Conservation (phyloP, 305 asterid genomes). For the Caryopteris hybrid region DNA sequence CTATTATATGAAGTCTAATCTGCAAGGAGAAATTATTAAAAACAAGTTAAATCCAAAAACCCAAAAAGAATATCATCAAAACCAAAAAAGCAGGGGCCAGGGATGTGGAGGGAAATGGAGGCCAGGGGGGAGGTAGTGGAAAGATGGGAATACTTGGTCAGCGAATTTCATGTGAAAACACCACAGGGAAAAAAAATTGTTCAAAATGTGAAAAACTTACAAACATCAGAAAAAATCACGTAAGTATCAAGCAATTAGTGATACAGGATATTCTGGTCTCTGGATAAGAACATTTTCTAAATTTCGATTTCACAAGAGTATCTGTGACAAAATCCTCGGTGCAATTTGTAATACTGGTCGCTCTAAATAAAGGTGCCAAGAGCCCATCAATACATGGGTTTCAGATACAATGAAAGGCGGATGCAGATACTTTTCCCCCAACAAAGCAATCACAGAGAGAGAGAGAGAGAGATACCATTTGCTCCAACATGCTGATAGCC, state of each 20-base stretch:
- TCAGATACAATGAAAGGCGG: slow-evolving; percentile 11
- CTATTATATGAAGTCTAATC: slow-evolving; percentile 98
- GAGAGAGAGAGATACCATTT: slow-evolving; percentile 58
- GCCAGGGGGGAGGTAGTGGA: not conserved
- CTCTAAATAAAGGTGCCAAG: not conserved
- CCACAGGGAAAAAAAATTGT: not conserved
- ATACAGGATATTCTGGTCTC: not conserved
- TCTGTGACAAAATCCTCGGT: not conserved
- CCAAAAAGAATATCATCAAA: not conserved
- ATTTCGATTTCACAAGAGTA: not conserved
- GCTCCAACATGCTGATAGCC: slow-evolving; percentile 96
- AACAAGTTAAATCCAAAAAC: slow-evolving; percentile 12
- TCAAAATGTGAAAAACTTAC: not conserved
- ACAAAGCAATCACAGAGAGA: not conserved
- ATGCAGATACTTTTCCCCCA: not conserved
- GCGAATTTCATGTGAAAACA: slow-evolving; percentile 7
- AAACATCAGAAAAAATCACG: not conserved
- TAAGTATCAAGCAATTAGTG: slow-evolving; percentile 3
- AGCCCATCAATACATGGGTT: slow-evolving; percentile 5
- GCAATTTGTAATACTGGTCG: slow-evolving; percentile 9
- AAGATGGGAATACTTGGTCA: not conserved
- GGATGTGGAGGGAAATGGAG: not conserved
- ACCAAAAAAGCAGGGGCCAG: not conserved
- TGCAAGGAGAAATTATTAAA: slow-evolving; percentile 36
- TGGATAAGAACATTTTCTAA: not conserved